These are phyloP conservation scores for Silene conica DNA, from an alignment of 148 eudicot species.

Conservation along the genomic window DNA sequence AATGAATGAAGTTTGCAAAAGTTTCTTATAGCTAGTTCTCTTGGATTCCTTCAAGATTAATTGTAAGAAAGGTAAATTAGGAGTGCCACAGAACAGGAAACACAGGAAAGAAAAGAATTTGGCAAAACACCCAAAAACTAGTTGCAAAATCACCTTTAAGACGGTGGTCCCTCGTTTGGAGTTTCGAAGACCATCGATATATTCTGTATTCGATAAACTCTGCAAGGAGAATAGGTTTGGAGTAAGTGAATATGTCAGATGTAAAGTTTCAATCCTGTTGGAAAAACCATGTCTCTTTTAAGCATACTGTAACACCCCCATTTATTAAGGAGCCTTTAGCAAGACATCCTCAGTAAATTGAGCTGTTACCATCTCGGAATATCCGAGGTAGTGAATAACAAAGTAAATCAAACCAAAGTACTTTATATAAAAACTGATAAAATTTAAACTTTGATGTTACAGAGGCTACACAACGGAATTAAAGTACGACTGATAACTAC, in stretches of 20 bases:
- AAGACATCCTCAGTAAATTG: too few relatives aligned
- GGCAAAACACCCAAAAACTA: neutral
- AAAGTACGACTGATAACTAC: too few relatives aligned
- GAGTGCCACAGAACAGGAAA: neutral
- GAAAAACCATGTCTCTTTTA: neutral
- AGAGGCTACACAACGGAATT: too few relatives aligned
- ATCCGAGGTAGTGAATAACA: too few relatives aligned
- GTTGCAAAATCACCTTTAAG: conserved; percentile 20
- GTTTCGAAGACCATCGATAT: conserved; percentile 18
- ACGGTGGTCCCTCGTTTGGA: conserved; percentile 21
- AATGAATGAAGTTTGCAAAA: conserved; percentile 35
- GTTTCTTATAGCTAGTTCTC: conserved; percentile 25
- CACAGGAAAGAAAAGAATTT: neutral
- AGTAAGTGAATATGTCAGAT: neutral
- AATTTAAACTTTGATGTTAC: too few relatives aligned
- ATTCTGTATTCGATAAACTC: conserved; percentile 26
- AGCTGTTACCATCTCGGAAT: too few relatives aligned
- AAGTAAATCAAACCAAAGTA: too few relatives aligned
- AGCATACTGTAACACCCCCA: conserved; percentile 40
- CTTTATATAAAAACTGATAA: too few relatives aligned
- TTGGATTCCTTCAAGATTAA: conserved; percentile 38
- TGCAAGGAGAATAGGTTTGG: conserved; percentile 16
- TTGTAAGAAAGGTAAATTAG: conserved; percentile 13
- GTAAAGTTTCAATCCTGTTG: neutral
- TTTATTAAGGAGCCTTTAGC: too few relatives aligned